Conservation (phyloP, 345 rosid genomes). For the Eucalyptus brandiana region DNA sequence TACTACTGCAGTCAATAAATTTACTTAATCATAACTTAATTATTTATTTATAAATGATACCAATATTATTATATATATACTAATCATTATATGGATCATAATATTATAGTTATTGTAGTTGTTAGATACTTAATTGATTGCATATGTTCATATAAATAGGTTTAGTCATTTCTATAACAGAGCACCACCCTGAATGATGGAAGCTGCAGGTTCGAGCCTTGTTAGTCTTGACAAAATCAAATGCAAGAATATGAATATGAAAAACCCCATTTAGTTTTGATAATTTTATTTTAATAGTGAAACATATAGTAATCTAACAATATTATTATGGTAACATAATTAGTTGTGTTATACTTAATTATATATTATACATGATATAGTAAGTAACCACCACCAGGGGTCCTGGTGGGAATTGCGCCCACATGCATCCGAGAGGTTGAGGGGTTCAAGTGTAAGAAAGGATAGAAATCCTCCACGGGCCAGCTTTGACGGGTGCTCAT, state of each 20-base stretch:
- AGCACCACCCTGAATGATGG: background rate
- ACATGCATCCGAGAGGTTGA: background rate
- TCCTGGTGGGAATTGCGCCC: background rate
- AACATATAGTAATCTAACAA: background rate
- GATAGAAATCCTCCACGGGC: background rate
- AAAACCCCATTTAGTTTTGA: background rate
- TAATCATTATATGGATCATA: background rate
- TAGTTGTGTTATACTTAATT: background rate
- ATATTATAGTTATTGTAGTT: background rate
- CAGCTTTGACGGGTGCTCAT: background rate
- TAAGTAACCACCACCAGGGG: background rate
- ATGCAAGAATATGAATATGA: background rate
- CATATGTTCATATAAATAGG: background rate
- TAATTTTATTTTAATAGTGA: background rate
- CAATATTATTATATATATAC: background rate
- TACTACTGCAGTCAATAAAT: background rate
- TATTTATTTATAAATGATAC: background rate
- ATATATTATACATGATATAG: background rate
- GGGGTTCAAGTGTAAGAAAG: background rate
- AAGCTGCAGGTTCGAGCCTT: background rate
- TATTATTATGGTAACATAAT: background rate
- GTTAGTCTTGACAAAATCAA: background rate
- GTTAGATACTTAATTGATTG: background rate
- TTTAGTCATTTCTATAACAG: background rate
- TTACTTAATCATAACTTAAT: background rate